Evolutionary conservation across 768 basidiomycete genomes (phyloP), one percentile per base, ranked within the genome.

Genomic region (Paxillus ammoniavirescens): DNA sequence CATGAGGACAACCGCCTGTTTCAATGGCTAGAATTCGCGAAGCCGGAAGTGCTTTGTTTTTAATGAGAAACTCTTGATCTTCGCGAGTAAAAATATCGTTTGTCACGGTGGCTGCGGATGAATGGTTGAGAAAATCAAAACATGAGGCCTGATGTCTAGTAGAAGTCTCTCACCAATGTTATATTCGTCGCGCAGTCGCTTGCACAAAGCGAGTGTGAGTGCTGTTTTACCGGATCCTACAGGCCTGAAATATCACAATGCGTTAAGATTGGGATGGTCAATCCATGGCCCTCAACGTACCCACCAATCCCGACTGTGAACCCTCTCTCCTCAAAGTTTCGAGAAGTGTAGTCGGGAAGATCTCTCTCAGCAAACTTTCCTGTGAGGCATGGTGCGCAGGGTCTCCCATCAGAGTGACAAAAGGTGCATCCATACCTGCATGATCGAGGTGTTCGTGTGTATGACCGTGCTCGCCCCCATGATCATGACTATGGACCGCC

Each of bases 161-260:
- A 55, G 42, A 44, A 52, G 42, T 37, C 33, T 53, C 82, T 55
- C 55, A 93, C 95, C 96, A 45, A 99, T 92, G 68, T 99, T 99
- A 68, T 90, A 91, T 56, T 87, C 82, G 31, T 81, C 81, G 54
- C 96, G 81, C 45, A 98, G 75, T 42, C 76, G 79, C 66, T 86
- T 81, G 74, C 96, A 98, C 15, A 99, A 79, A 1, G 91, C 91
- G 47, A 99, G 83, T 2, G 93, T 91, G 59, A 98, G 73, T 0
- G 96, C 96, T 0, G 96, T 98, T 77, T 99, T 98, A 3, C 96
- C 96, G 2, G 95, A 97, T 9, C 95, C 95, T n/a, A 98, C 95
- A 2, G 95, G 95, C 0, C 95, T 97, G 43, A 26, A 50, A 58
- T 37, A 37, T 47, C n/a, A 47, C 26, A 30, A 15, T 45, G 36